Base-by-base conservation (phyloP, 2,329 filamentous ascomycete species). In the Macrophomina tecta region DNA sequence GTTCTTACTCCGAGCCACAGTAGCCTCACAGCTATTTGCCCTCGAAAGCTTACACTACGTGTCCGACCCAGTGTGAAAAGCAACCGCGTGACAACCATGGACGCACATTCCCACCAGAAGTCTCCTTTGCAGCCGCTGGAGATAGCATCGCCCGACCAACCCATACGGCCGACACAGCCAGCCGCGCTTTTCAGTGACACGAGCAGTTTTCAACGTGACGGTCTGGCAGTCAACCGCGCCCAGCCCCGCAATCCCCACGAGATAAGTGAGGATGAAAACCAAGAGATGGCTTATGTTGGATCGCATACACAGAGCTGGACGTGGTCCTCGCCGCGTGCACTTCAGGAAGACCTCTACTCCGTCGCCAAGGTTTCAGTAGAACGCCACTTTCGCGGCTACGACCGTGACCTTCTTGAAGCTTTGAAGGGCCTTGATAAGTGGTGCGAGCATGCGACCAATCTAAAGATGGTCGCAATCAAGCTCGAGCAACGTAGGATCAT, bases 371-470 rank as follows among this genome's bases (percentile, higher is more conserved):
- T 65, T 30, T 58, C 63, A 5, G 55, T 68, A 5, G 45, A 66
- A 12, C 62, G 67, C 34, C 63, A 63, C 23, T 68, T 65, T 30
- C 62, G 46, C 16, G 48, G 55, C 16, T 68, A 58, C 11, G 63
- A 65, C 32, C 52, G 53, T 16, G 52, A 65, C 42, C 18, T 58
- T 30, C 40, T 40, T 38, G 51, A 65, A 34, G 51, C 63, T 30
- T 23, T 65, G 32, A 58, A 48, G 53, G 46, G 56, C 30, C 23
- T 68, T n/a, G 49, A 55, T 4, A 55, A 51, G 9, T 68, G 67
- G 67, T 48, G 65, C n/a, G 46, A 18, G 23, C 67, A 68, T 18
- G 42, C 58, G 8, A 36, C 63, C 9, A 42, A 46, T 32, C 61
- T 60, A 55, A 52, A 66, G 18, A 28, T 36, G 14, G 46, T 61